These are phyloP conservation scores for Podospora comata DNA, from an alignment of 495 filamentous ascomycete genomes.

Conservation along the genomic window DNA sequence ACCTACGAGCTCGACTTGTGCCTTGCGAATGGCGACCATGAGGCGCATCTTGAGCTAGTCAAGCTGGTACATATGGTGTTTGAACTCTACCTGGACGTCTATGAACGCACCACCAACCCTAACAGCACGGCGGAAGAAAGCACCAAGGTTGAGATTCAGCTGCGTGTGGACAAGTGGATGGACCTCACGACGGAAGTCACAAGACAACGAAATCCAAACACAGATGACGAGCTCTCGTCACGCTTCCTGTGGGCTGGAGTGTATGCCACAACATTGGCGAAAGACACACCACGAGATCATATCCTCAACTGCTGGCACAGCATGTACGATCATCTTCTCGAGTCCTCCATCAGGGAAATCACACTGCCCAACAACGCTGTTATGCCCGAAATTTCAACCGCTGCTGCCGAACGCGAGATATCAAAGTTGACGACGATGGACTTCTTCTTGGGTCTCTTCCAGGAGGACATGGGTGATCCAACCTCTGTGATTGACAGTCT, in stretches of 20 bases:
- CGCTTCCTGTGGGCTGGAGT: slow-evolving; percentile 84
- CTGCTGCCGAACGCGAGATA: slow-evolving; percentile 81
- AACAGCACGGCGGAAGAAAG: slow-evolving; percentile 62
- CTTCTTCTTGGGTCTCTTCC: slow-evolving; percentile 86
- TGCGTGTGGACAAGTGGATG: slow-evolving; percentile 73
- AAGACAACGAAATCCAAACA: slow-evolving; percentile 34
- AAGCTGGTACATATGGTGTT: slow-evolving; percentile 75
- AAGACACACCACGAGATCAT: slow-evolving; percentile 69
- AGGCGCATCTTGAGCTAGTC: slow-evolving; percentile 33
- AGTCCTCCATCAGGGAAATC: slow-evolving; percentile 46
- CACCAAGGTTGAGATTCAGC: slow-evolving; percentile 59
- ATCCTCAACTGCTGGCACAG: slow-evolving; percentile 75
- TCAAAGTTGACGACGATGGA: slow-evolving; percentile 91
- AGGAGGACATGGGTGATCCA: slow-evolving; percentile 62
- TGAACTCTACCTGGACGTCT: slow-evolving; percentile 87
- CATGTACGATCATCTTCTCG: slow-evolving; percentile 45
- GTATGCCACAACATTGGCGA: slow-evolving; percentile 66
- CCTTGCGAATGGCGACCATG: slow-evolving; percentile 16
- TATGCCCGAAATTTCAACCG: slow-evolving; percentile 83
- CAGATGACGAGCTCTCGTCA: slow-evolving; percentile 49
- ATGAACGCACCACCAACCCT: slow-evolving; percentile 70
- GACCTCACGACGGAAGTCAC: slow-evolving; percentile 63
- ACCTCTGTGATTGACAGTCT: slow-evolving; percentile 82
- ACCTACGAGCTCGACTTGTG: slow-evolving; percentile 42
- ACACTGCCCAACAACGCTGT: slow-evolving; percentile 77